These are phyloP conservation scores for Liriodendron chinense DNA, from an alignment of 164 flowering plant genomes.

Conservation along the genomic window DNA sequence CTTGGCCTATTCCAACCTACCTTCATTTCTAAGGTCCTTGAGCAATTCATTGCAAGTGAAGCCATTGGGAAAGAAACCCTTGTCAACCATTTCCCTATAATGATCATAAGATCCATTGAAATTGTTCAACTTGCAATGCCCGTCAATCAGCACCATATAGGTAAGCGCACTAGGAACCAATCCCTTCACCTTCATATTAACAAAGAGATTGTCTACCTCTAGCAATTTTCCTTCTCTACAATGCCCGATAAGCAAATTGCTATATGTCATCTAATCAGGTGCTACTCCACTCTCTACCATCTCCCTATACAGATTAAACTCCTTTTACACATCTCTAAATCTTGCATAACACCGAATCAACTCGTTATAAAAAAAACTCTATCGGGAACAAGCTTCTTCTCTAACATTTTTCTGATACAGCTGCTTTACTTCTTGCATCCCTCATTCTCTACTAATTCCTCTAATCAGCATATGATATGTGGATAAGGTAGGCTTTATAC, in stretches of 20 bases:
- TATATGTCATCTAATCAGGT: slow-evolving; percentile 54
- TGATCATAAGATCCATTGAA: slow-evolving; percentile 50
- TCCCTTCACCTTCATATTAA: slow-evolving; percentile 51
- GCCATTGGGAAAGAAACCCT: too few species aligned
- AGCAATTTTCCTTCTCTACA: slow-evolving; percentile 43
- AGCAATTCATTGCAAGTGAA: too few species aligned
- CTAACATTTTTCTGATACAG: slow-evolving; percentile 50
- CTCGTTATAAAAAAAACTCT: slow-evolving; percentile 46
- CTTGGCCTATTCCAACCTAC: slow-evolving; percentile 44
- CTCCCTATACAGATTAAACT: slow-evolving; percentile 34
- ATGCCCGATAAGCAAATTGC: too few species aligned
- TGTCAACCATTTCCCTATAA: too few species aligned
- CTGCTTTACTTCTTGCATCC: slow-evolving; percentile 32
- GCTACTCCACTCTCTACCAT: slow-evolving; percentile 45
- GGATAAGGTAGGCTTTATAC: slow-evolving; percentile 47
- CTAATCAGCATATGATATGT: slow-evolving; percentile 55
- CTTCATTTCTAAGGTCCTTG: slow-evolving; percentile 50
- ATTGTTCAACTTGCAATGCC: slow-evolving; percentile 46
- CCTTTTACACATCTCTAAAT: slow-evolving; percentile 49
- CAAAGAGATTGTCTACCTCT: slow-evolving; percentile 43
- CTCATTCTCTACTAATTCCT: slow-evolving; percentile 33
- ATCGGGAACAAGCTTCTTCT: slow-evolving; percentile 46
- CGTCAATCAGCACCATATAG: slow-evolving; percentile 46
- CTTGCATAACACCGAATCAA: slow-evolving; percentile 43
- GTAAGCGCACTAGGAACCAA: slow-evolving; percentile 47